Evolutionary conservation across 2,329 filamentous ascomycete species (phyloP), one percentile per base, ranked within the genome.

Genomic region (Diaporthe eres): DNA sequence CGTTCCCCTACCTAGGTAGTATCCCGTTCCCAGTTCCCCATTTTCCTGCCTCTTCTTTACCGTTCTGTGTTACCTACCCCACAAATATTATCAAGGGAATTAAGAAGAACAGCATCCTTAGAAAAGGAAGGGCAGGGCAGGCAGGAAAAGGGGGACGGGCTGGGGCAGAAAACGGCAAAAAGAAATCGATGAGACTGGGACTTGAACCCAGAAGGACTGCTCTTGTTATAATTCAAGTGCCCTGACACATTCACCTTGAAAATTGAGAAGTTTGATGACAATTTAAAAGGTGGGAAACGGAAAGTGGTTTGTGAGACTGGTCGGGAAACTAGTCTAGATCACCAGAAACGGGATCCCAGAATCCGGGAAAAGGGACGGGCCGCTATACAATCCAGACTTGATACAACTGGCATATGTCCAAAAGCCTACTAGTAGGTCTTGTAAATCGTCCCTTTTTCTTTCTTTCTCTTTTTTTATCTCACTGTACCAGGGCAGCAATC

Each of bases 201-300:
- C 72, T 74, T 58, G 72, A 74, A 70, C 72, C 72, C 72, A 74
- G 61, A 63, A 58, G 72, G 72, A 74, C 70, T 74, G 72, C 72
- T 74, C 61, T 0, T 25, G 8, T 13, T 12, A 5, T 7, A 6
- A n/a, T 53, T 53, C 49, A 53, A 53, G 22, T n/a, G 31, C 31
- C 19, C 17, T 51, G 47, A 51, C 47, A 44, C 13, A 44, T 44
- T 44, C 13, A 44, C 42, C 17, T 44, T 44, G 31, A 44, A 44
- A 44, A 44, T 15, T n/a, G 47, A n/a, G 47, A 51, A 51, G 47
- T n/a, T 51, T 10, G 47, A 51, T 19, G 47, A n/a, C 6, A 51
- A 51, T 51, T 19, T 51, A 51, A 7, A n/a, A 51, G 47, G 7
- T n/a, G 47, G 22, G 19, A 51, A 51, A n/a, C 19, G 19, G 19